phyloP scores from a whole-genome alignment of 805 yeast genomes.

The Candida golubevii region DNA sequence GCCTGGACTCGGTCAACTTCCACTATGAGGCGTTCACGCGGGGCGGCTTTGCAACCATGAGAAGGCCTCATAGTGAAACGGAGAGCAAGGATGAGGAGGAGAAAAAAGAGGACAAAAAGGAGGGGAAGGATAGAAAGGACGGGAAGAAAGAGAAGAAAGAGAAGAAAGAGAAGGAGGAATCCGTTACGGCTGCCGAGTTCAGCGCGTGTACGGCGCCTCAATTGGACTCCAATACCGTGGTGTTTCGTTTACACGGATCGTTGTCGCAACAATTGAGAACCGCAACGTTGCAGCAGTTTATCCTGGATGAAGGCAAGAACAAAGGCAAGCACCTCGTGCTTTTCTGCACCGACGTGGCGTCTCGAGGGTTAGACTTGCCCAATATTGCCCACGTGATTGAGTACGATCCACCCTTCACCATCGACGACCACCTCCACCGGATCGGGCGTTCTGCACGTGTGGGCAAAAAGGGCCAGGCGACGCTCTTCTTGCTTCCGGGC shows the following conservation, averaged over 20 bases:
- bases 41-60: constrained; percentile 42
- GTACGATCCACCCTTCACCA: constrained; percentile 90
- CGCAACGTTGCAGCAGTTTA: constrained; percentile 64
- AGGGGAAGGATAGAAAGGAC: neutral
- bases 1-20: constrained; percentile 95
- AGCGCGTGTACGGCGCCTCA: constrained; percentile 53
- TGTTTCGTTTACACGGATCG: constrained; percentile 84
- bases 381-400: constrained; percentile 82
- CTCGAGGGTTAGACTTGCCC: constrained; percentile 93
- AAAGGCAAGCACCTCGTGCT: constrained; percentile 53
- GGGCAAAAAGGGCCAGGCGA: constrained; percentile 79
- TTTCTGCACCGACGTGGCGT: constrained; percentile 96
- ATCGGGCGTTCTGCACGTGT: constrained; percentile 98
- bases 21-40: constrained; percentile 74
- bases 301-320: constrained; percentile 34
- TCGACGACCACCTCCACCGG: constrained; percentile 94
- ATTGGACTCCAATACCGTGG: constrained; percentile 40
- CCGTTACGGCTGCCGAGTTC: constrained; percentile 9
- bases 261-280: constrained; percentile 81
- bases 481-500: constrained; percentile 81
- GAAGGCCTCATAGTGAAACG: constrained; percentile 17
- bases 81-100: constrained; percentile 5
- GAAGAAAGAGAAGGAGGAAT: constrained; percentile 17
- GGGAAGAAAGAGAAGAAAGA: constrained; percentile 6
- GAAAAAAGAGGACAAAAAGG: constrained; percentile 17